A percentile compares a stretch with the other conserved stretches of the same genome.
Conservation (phyloP, 2,329 filamentous ascomycete species). For the Chaetomiaceae sp. region DNA sequence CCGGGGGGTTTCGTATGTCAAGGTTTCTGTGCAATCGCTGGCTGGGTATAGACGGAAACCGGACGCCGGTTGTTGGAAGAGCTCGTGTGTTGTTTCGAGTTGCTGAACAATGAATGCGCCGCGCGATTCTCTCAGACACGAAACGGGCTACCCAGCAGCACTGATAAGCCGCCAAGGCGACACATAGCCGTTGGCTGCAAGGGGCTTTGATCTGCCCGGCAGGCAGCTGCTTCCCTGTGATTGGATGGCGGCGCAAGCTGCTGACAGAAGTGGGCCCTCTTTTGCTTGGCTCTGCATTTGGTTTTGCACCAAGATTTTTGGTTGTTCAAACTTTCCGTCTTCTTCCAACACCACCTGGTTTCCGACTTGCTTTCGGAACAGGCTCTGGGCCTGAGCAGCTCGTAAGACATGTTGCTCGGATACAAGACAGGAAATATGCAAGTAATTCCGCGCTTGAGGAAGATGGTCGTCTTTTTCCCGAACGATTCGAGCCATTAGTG, state of each 20-base stretch:
- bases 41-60: not conserved
- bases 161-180: constrained; percentile 5
- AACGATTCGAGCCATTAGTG: no score
- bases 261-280: not conserved
- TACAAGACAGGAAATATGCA: no score
- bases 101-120: not conserved
- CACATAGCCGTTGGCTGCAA: constrained; percentile 5
- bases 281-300: not conserved
- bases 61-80: not conserved
- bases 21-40: no score
- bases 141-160: not conserved
- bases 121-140: constrained; percentile 6
- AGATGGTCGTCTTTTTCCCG: no score
- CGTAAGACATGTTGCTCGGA: no score
- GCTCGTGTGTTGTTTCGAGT: not conserved
- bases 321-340: not conserved
- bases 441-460: no score
- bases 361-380: no score
- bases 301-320: not conserved
- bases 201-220: constrained; percentile 8
- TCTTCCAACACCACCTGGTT: no score
- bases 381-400: no score
- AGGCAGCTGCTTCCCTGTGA: not conserved
- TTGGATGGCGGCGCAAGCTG: not conserved
- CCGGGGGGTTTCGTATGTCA: no score